Conservation (phyloP, 1,139 yeast genomes). For the Torulaspora globosa region DNA sequence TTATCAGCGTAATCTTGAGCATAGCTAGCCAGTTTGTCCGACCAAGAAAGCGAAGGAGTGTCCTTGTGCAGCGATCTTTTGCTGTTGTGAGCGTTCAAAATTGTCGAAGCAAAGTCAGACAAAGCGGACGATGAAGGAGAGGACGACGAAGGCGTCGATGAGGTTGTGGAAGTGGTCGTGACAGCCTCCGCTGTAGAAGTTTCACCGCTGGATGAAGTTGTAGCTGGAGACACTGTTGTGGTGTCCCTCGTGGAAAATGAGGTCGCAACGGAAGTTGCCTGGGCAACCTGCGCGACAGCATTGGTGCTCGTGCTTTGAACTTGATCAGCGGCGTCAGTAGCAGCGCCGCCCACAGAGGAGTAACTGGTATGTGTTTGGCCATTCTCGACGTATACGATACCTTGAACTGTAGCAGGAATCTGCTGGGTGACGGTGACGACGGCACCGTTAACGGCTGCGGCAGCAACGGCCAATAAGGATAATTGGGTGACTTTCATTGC, state of each 20-base stretch:
- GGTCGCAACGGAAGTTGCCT: slow-evolving; percentile 10
- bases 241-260: slow-evolving; percentile 11
- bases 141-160: slow-evolving; percentile 10
- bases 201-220: slow-evolving; percentile 8
- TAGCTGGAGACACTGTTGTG: slow-evolving; percentile 6
- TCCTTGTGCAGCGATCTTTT: slow-evolving; percentile 61
- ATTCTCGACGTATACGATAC: slow-evolving; percentile 28
- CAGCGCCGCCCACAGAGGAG: not conserved
- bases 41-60: slow-evolving; percentile 62
- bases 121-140: slow-evolving; percentile 18
- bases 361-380: slow-evolving; percentile 33
- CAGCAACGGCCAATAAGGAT: slow-evolving; percentile 33
- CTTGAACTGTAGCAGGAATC: slow-evolving; percentile 31
- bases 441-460: slow-evolving; percentile 39
- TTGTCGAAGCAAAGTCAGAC: slow-evolving; percentile 34
- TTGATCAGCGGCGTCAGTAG: no score
- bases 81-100: slow-evolving; percentile 59
- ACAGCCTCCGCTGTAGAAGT: slow-evolving; percentile 3
- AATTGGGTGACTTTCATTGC: slow-evolving; percentile 30
- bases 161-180: slow-evolving; percentile 11
- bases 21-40: slow-evolving; percentile 52
- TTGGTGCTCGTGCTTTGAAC: no score
- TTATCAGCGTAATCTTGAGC: slow-evolving; percentile 68
- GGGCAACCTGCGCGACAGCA: not conserved
- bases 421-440: slow-evolving; percentile 37